A percentile compares a stretch with the other conserved stretches of the same genome.
These are phyloP conservation scores for Cutaneotrichosporon sp. DNA, from an alignment of 1,284 basidiomycete species.

Conservation along the genomic window DNA sequence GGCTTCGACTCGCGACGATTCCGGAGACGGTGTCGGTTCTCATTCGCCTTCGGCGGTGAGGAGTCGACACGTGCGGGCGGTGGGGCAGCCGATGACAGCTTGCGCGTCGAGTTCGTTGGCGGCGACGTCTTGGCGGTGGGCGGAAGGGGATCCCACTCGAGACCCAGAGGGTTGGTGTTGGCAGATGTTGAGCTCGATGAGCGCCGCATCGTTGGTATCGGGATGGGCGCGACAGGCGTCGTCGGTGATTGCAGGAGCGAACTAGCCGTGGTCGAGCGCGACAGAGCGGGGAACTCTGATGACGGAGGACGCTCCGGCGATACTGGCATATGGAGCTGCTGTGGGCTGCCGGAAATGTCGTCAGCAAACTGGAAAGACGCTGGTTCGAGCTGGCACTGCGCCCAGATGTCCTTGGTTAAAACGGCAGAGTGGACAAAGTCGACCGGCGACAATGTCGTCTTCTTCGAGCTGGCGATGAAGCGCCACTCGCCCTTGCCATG, in stretches of 20 bases:
- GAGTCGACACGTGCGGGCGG: background rate
- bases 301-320: conserved; percentile 18
- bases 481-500: conserved; percentile 37
- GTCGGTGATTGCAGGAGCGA: conserved; percentile 13
- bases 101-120: conserved; percentile 1
- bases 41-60: background rate
- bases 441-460: conserved; percentile 27
- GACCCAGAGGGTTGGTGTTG: conserved; percentile 18
- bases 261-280: conserved; percentile 22
- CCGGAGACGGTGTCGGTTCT: background rate
- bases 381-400: conserved; percentile 23
- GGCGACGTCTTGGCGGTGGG: background rate
- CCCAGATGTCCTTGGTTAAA: conserved; percentile 24
- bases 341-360: conserved; percentile 3
- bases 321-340: conserved; percentile 19
- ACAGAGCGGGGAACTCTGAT: conserved; percentile 20
- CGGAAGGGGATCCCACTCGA: conserved; percentile 21
- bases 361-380: conserved; percentile 24
- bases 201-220: conserved; percentile 10
- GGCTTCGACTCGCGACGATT: conserved; percentile 5
- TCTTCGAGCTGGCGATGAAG: conserved; percentile 26
- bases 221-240: background rate
- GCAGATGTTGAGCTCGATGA: conserved; percentile 9
- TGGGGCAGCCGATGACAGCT: background rate
- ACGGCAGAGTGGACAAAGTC: conserved; percentile 29